These are phyloP conservation scores for Fragaria vesca DNA, from an alignment of 306 rosid species.

Conservation along the genomic window DNA sequence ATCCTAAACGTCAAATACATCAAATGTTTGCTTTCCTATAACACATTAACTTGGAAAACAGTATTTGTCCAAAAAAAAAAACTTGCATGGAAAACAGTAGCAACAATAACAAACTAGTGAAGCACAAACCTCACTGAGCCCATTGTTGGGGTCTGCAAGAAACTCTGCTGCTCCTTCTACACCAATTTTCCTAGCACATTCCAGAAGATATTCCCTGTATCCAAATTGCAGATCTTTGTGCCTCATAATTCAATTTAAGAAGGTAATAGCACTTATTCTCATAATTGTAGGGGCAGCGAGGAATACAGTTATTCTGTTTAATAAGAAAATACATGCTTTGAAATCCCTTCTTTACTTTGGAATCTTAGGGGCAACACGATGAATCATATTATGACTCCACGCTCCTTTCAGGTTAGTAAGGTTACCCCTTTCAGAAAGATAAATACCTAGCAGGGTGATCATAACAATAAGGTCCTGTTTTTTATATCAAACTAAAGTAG, in stretches of 20 bases:
- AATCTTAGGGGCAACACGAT: background rate
- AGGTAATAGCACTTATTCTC: background rate
- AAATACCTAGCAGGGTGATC: background rate
- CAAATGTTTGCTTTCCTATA: background rate
- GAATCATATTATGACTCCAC: background rate
- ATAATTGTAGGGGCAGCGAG: background rate
- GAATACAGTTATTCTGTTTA: background rate
- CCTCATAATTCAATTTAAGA: slow-evolving; percentile 16
- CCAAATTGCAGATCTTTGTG: slow-evolving; percentile 34
- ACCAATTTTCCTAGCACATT: slow-evolving; percentile 71
- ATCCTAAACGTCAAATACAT: background rate
- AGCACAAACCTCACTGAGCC: slow-evolving; percentile 63
- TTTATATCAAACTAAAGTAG: background rate
- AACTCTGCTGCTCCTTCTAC: slow-evolving; percentile 82
- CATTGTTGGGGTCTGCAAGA: slow-evolving; percentile 71
- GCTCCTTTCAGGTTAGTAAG: background rate
- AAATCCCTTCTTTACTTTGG: background rate
- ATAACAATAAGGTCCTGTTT: background rate
- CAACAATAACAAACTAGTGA: slow-evolving; percentile 14
- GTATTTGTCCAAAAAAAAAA: too few relatives aligned
- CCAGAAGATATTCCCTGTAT: slow-evolving; percentile 79
- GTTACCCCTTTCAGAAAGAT: background rate
- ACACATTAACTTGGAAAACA: slow-evolving; percentile 8
- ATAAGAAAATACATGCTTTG: background rate
- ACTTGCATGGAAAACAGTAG: background rate